Base-by-base conservation (phyloP, 441 rosid species). In the Brassica balearica region DNA sequence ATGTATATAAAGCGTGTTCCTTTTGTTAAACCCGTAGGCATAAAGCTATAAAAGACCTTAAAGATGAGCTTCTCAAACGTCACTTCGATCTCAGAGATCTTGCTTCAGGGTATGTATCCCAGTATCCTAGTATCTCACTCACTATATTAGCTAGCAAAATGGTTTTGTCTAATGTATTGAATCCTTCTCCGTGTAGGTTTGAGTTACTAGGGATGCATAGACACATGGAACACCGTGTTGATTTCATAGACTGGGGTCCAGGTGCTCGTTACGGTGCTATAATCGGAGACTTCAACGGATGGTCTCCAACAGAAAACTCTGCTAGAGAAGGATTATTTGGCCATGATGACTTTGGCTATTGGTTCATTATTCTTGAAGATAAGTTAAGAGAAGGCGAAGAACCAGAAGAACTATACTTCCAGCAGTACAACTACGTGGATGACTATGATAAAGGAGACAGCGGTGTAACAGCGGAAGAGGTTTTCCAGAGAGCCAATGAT, bases 221-320 rank as follows among this genome's bases (percentile, higher is more conserved):
- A 12, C 91, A 96, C 77, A 84, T 87, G 79, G 97, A 96, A 81
- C 99, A 96, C 82, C 89, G 99, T 41, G 90, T 88, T 74, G 99
- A 96, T 76, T 91, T 84, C 73, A 86, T 96, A 97, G 98, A 96
- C 43, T 93, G 99, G 98, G 99, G 95, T 82, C 98, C 99, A 91
- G 99, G 99, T 83, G 97, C 98, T 81, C 97, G 99, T 56, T 96
- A 93, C 66, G 93, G 97, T 82, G 94, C 99, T 66, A 72, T 96
- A 38, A 85, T 96, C n/a, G 98, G 98, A 75, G 94, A 92, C 77
- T 92, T 93, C 81, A 96, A 96, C 51, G 92, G 90, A 59, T 96
- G 99, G 98, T 93, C 96, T 10, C 97, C 97, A 19, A 88, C 92
- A 12, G 98, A 88, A 78, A 86, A 91, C 84, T 80, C 89, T 62